Conservation (phyloP, 2,329 filamentous ascomycete species). For the Metarhizium sp. region DNA sequence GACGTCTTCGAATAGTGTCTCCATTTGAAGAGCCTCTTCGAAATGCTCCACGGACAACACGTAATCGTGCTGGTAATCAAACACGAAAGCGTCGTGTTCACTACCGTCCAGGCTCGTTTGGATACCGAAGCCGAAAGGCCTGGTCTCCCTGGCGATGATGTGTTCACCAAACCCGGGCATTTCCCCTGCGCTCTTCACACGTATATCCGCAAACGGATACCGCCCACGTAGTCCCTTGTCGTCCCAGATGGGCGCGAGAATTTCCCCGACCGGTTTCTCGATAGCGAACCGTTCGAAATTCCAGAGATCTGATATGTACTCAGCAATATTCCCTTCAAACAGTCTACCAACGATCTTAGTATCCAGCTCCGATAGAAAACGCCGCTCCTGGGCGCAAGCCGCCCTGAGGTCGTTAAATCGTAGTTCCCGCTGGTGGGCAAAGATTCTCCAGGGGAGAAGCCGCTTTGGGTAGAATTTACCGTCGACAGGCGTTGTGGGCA, state of each 20-base stretch:
- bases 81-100: neutral
- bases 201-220: neutral
- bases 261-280: neutral
- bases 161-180: neutral
- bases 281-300: neutral
- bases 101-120: neutral
- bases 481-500: constrained; percentile 8
- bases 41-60: neutral
- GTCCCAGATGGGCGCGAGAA: neutral
- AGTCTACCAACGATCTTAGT: neutral
- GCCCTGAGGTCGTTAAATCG: neutral
- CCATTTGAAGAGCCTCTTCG: neutral
- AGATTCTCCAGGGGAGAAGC: constrained; percentile 11
- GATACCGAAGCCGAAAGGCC: neutral
- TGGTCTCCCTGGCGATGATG: neutral
- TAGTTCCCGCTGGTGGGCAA: neutral
- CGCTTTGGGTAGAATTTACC: constrained; percentile 12
- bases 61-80: neutral
- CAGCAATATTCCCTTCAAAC: neutral
- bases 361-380: neutral
- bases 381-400: neutral
- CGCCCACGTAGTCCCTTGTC: neutral
- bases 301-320: neutral
- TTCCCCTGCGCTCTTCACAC: neutral
- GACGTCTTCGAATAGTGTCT: constrained; percentile 9